A percentile compares a stretch with the other conserved stretches of the same genome.
Conservation (phyloP, 371 early-diverging fungal genomes). For the Mycotypha africana region DNA sequence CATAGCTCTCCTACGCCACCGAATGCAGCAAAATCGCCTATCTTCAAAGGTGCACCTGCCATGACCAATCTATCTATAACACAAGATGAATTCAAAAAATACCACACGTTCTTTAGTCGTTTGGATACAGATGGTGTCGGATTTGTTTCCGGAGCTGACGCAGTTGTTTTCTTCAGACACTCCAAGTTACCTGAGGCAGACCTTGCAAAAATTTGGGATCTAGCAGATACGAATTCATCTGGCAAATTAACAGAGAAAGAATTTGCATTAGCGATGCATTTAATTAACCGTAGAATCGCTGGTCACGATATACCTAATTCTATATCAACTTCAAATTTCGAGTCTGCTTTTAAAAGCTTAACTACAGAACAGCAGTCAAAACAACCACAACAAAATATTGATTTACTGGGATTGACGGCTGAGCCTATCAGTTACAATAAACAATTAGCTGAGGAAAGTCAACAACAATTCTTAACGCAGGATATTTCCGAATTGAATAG, state of each 20-base stretch:
- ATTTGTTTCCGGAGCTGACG: slow-evolving; percentile 51
- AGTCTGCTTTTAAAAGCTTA: neutral
- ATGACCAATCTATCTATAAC: too few relatives aligned
- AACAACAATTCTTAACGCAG: slow-evolving; percentile 4
- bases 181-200: slow-evolving; percentile 63
- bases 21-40: slow-evolving; percentile 12
- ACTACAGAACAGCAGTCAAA: neutral
- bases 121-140: slow-evolving; percentile 27
- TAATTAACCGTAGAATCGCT: slow-evolving; percentile 49
- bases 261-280: slow-evolving; percentile 59
- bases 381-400: slow-evolving; percentile 12
- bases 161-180: slow-evolving; percentile 69
- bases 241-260: slow-evolving; percentile 44
- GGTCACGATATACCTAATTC: slow-evolving; percentile 36
- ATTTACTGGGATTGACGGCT: slow-evolving; percentile 20
- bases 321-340: slow-evolving; percentile 10
- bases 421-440: too few relatives aligned
- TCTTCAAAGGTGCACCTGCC: too few relatives aligned
- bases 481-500: neutral
- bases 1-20: slow-evolving; percentile 10
- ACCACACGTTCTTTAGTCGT: slow-evolving; percentile 23
- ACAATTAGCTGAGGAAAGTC: slow-evolving; percentile 6
- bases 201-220: slow-evolving; percentile 72
- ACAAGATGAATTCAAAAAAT: too few relatives aligned
- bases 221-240: slow-evolving; percentile 43